Evolutionary conservation across 495 filamentous ascomycete species (phyloP).

Genomic region (Hamigera avellanea): DNA sequence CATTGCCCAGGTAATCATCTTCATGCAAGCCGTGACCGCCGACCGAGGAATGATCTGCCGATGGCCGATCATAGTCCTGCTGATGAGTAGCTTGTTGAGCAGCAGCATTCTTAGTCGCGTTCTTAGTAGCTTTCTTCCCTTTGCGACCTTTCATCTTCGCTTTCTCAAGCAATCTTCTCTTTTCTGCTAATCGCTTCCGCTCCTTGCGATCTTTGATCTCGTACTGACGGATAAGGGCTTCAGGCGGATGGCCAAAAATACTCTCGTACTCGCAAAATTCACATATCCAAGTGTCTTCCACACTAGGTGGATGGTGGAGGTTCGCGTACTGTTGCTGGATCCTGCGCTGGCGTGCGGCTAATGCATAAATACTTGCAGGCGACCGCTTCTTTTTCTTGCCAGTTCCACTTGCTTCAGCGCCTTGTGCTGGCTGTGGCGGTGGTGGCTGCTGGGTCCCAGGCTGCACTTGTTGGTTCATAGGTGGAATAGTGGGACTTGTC

Average conservation of each 20-base stretch:
- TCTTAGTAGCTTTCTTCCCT: constrained; percentile 59
- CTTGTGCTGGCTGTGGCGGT: constrained; percentile 21
- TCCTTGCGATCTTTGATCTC: constrained; percentile 88
- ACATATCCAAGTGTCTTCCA: constrained; percentile 85
- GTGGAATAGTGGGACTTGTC: constrained; percentile 43
- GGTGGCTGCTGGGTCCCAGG: constrained; percentile 9
- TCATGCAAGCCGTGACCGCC: constrained; percentile 35
- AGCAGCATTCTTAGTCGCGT: constrained; percentile 44
- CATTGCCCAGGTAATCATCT: constrained; percentile 42
- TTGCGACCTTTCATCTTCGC: constrained; percentile 92
- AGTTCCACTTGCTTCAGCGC: constrained; percentile 20
- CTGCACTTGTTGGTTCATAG: constrained; percentile 17
- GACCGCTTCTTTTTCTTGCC: constrained; percentile 41
- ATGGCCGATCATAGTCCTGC: constrained; percentile 34
- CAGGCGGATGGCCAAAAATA: constrained; percentile 73
- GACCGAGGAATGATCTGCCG: constrained; percentile 30
- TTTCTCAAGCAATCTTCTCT: constrained; percentile 77
- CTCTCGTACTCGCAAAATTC: constrained; percentile 85
- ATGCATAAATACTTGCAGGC: constrained; percentile 44
- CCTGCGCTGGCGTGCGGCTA: constrained; percentile 56
- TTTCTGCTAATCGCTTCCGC: constrained; percentile 69
- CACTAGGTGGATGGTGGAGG: constrained; percentile 58
- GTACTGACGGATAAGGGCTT: constrained; percentile 79
- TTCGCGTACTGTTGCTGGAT: constrained; percentile 63
- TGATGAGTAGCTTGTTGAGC: constrained; percentile 25